Base-by-base conservation (phyloP, 192 early-diverging fungal species). In the Lobosporangium transversale region DNA sequence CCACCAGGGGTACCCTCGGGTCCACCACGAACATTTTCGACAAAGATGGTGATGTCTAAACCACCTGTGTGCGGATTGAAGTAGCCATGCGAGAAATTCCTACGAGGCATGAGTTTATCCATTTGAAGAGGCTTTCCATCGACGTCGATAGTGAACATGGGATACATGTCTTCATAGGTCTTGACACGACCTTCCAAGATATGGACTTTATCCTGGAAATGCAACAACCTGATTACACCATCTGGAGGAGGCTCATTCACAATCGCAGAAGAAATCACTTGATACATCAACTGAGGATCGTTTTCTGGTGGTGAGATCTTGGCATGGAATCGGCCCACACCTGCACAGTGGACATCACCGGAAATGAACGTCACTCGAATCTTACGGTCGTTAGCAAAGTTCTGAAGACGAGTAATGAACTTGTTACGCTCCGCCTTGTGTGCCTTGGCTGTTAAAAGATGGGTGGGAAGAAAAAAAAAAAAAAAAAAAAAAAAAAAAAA, bases 211-310 rank as follows among this genome's bases (percentile, higher is more conserved):
- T 76, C 73, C 53, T 76, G 73, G 65, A 76, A 76, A 43, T 76
- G 73, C 53, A 76, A 30, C 53, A 76, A 24, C 14, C 36, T 50
- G 48, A 76, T 76, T 2, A 76, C 73, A 1, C 58, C 58, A 29
- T 76, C 73, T 8, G 73, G 73, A 60, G 73, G 73, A 29, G 73
- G 73, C 40, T 66, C 76, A 70, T 93, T 93, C 68, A 90, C 87
- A 68, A 95, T 95, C 14, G 92, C 94, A 40, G 86, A 89, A 3
- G 94, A 93, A 47, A 94, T 86, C 26, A 95, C 83, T 78, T 95
- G 92, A 53, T 85, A 85, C 94, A 95, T 95, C 45, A 88, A 80
- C 12, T 90, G 85, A 32, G 81, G 87, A 59, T 95, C 93, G 9
- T 75, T 70, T 68, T 89, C 86, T 3, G 37, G 87, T 78, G 59